Conservation (phyloP, 768 basidiomycete species). For the Fomitopsis serialis region DNA sequence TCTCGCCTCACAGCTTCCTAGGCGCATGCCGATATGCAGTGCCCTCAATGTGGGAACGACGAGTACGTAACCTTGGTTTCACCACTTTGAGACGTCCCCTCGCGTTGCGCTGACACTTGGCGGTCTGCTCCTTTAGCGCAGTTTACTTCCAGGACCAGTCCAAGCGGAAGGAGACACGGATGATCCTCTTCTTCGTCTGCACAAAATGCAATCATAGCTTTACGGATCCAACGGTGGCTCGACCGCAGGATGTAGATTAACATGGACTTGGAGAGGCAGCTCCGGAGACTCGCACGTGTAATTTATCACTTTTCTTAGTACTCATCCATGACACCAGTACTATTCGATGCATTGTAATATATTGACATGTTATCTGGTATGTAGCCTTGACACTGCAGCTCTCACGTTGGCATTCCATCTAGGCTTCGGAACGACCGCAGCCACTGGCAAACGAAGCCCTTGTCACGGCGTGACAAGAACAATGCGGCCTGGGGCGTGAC, state of each 20-base stretch:
- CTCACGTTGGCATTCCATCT: too few species aligned
- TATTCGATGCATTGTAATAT: too few species aligned
- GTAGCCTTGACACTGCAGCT: too few species aligned
- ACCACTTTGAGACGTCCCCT: not conserved
- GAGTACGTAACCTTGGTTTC: conserved; percentile 52
- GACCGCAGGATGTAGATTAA: not conserved
- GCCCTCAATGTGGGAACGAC: conserved; percentile 76
- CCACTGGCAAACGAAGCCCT: too few species aligned
- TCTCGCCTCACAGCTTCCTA: conserved; percentile 23
- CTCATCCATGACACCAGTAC: too few species aligned
- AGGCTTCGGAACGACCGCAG: too few species aligned
- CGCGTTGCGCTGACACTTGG: not conserved
- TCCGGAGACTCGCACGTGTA: too few species aligned
- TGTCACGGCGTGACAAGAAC: too few species aligned
- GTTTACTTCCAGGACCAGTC: conserved; percentile 97
- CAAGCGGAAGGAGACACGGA: conserved; percentile 90
- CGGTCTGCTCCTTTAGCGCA: conserved; percentile 52
- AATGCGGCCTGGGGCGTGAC: too few species aligned
- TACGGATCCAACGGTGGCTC: conserved; percentile 48
- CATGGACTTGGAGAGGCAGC: too few species aligned
- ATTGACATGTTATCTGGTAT: too few species aligned
- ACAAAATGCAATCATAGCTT: conserved; percentile 75
- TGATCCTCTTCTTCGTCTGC: conserved; percentile 92
- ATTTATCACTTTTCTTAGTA: too few species aligned
- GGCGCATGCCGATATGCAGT: conserved; percentile 81